Conservation (phyloP, 2,329 filamentous ascomycete genomes). For the Cercospora zeina region DNA sequence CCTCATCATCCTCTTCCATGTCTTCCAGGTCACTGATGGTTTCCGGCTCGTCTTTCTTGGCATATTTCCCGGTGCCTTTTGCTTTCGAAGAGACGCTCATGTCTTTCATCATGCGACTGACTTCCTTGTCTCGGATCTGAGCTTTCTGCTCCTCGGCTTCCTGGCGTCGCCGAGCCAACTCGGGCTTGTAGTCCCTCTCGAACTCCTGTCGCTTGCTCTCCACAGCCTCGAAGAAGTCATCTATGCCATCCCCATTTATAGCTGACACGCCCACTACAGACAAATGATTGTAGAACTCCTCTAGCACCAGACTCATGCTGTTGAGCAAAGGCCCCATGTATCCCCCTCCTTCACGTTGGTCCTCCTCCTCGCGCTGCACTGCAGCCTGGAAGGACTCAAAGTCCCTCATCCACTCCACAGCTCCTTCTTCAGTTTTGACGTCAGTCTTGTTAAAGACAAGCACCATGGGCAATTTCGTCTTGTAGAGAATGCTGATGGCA, state of each 20-base stretch:
- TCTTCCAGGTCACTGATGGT: slow-evolving; percentile 56
- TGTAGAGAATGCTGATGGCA: slow-evolving; percentile 97
- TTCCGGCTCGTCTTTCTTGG: slow-evolving; percentile 49
- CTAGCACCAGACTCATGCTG: slow-evolving; percentile 95
- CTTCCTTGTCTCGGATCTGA: slow-evolving; percentile 71
- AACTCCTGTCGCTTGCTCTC: slow-evolving; percentile 86
- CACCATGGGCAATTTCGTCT: slow-evolving; percentile 98
- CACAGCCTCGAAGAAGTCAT: slow-evolving; percentile 91
- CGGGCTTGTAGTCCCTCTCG: slow-evolving; percentile 83
- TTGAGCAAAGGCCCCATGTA: slow-evolving; percentile 97
- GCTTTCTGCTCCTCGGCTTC: slow-evolving; percentile 76
- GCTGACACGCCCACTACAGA: slow-evolving; percentile 91
- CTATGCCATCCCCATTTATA: slow-evolving; percentile 86
- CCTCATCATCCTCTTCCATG: slow-evolving; percentile 54
- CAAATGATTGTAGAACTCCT: slow-evolving; percentile 95
- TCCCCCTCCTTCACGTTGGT: slow-evolving; percentile 73
- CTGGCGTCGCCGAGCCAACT: slow-evolving; percentile 74
- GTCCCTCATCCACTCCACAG: slow-evolving; percentile 99
- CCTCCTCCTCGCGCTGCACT: slow-evolving; percentile 74
- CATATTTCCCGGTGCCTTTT: slow-evolving; percentile 41
- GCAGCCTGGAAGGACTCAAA: slow-evolving; percentile 94
- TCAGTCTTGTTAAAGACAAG: slow-evolving; percentile 99
- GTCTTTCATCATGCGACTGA: slow-evolving; percentile 92
- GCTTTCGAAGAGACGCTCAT: slow-evolving; percentile 64
- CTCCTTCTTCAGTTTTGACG: slow-evolving; percentile 83